Conservation (phyloP, 352 stramenopile genomes). For the Phytophthora melonis region DNA sequence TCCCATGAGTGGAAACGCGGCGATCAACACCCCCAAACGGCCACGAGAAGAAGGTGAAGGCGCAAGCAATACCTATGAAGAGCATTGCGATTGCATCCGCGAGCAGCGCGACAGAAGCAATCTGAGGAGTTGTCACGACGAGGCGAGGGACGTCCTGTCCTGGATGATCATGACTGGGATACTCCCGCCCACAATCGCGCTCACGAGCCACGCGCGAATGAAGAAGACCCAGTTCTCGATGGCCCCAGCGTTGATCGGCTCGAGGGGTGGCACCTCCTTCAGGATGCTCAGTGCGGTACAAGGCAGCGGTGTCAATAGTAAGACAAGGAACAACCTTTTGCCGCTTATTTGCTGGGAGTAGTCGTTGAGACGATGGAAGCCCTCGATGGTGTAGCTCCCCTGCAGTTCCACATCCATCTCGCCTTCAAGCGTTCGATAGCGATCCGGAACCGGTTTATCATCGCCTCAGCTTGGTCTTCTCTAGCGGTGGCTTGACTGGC, state of each 20-base stretch:
- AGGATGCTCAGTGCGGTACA: background rate
- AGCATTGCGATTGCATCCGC: background rate
- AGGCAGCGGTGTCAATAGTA: background rate
- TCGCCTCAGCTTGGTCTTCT: too few species aligned
- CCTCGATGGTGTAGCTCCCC: too few species aligned
- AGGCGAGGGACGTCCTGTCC: background rate
- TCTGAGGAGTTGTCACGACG: background rate
- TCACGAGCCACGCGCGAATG: background rate
- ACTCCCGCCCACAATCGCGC: background rate
- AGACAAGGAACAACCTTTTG: background rate
- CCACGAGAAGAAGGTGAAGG: background rate
- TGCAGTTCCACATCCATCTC: too few species aligned
- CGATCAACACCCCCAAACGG: background rate
- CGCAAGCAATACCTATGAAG: background rate
- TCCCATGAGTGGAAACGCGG: background rate
- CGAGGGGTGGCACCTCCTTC: background rate
- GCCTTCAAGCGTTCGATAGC: too few species aligned
- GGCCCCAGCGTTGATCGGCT: background rate
- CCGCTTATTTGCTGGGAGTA: too few species aligned
- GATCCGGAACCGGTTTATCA: too few species aligned
- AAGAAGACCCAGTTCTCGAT: conserved; percentile 7
- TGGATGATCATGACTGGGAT: background rate
- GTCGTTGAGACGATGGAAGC: too few species aligned
- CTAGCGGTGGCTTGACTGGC: too few species aligned
- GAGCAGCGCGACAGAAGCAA: background rate